phyloP scores from a whole-genome alignment of 2,329 filamentous ascomycete species.

The Ophiostoma pallidulum region DNA sequence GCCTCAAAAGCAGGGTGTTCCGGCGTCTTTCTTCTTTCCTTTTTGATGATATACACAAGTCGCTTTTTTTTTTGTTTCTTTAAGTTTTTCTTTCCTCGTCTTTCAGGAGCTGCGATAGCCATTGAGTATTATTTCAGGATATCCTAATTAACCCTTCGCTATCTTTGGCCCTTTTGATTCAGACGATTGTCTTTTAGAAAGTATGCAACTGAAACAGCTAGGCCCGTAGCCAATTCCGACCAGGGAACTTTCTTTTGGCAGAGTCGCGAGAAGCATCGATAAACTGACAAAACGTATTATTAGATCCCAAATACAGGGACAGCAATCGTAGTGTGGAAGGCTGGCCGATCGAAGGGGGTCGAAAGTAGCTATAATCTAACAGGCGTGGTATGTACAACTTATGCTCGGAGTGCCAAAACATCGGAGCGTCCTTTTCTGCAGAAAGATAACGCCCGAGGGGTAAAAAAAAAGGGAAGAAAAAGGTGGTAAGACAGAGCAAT shows the following conservation, averaged over 20 bases:
- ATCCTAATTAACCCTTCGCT: constrained; percentile 12
- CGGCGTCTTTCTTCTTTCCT: constrained; percentile 3
- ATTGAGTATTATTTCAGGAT: constrained; percentile 15
- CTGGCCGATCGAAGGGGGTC: too few relatives aligned
- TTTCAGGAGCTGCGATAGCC: constrained; percentile 8
- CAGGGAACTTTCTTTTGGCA: too few relatives aligned
- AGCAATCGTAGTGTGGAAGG: too few relatives aligned
- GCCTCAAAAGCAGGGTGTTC: constrained; percentile 1
- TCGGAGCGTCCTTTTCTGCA: neutral
- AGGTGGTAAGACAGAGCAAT: neutral
- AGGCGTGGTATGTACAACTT: constrained; percentile 8
- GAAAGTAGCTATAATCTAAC: neutral
- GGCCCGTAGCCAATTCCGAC: too few relatives aligned
- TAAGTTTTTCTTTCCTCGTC: neutral
- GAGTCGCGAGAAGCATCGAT: too few relatives aligned
- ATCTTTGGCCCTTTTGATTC: neutral
- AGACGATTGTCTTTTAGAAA: neutral
- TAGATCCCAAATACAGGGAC: too few relatives aligned
- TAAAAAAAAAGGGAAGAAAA: neutral
- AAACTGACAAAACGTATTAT: too few relatives aligned
- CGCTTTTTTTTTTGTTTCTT: neutral
- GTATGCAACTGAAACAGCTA: neutral
- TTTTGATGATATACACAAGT: neutral
- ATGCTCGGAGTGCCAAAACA: neutral
- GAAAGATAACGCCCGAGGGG: neutral